Evolutionary conservation across 2,329 filamentous ascomycete species (phyloP), one percentile per base, ranked within the genome.

Genomic region (Fusarium bulbicola): DNA sequence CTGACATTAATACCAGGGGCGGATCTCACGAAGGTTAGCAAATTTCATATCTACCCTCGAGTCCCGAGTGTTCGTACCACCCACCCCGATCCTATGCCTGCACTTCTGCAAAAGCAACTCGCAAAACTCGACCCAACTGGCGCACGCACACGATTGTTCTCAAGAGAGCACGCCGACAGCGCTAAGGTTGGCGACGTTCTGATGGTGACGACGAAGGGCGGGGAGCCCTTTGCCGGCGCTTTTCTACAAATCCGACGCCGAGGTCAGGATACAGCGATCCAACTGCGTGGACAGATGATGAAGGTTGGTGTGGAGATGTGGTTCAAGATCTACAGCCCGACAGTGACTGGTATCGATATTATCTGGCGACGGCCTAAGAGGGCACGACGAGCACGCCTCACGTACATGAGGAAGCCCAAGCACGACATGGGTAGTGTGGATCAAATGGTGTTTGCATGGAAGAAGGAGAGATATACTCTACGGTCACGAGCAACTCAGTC

Each of bases 301-400:
- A 90, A 93, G 77, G 90, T 97, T 12, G 93, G 94, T 68, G 94
- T 97, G 68, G 96, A 99, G 88, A 96, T 97, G 94, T 97, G 94
- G 92, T 95, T 93, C 84, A 99, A 99, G 87, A 87, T 98, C 66
- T 98, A 96, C 86, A 93, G 91, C 80, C 95, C 95, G 68, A 92
- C 93, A 80, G 92, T 98, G 37, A 91, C 93, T 80, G 94, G 93
- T 73, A 94, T 99, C 79, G 95, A 99, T 84, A 92, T 99, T 77
- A 93, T 98, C 82, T 94, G 97, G 89, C 88, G 95, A 77, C 89
- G 90, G 73, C 88, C 90, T 79, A 96, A 95, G 92, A 90, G 94
- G 82, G 94, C 94, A 74, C 92, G 95, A 81, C 90, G 96, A 78
- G 95, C 95, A 32, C 88, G 94, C 76, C 86, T 99, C 82, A 97